Percentiles rank a stretch among this genome's conserved stretches.
phyloP scores from a whole-genome alignment of 768 basidiomycete species.

The Termitomyces bulborhizus region DNA sequence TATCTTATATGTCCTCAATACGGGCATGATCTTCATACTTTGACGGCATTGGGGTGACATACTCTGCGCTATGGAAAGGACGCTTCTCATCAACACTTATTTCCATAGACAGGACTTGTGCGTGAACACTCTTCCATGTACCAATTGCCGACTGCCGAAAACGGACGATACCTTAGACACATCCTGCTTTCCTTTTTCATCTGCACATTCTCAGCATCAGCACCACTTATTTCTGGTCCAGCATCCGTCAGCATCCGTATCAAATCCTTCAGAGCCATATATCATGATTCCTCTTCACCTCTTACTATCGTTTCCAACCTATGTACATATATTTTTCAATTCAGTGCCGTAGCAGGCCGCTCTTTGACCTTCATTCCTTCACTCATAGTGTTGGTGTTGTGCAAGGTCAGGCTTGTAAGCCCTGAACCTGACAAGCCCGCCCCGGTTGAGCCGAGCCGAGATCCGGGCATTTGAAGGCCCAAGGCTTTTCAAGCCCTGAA shows the following conservation, averaged over 20 bases:
- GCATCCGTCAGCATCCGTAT: conserved; percentile 14
- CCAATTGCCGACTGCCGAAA: background rate
- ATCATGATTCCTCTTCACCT: conserved; percentile 5
- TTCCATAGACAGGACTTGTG: conserved; percentile 8
- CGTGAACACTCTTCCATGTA: conserved; percentile 2
- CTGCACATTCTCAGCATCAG: conserved; percentile 15
- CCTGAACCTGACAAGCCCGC: too few relatives aligned
- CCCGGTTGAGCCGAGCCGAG: too few relatives aligned
- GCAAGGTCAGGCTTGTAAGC: too few relatives aligned
- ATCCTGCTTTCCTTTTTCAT: conserved; percentile 4
- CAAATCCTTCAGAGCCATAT: conserved; percentile 6
- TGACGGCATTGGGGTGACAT: background rate
- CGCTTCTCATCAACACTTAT: background rate
- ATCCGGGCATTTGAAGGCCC: too few relatives aligned
- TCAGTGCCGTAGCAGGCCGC: conserved; percentile 4
- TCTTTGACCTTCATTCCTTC: conserved; percentile 1
- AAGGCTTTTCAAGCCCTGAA: too few relatives aligned
- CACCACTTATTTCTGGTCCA: conserved; percentile 10
- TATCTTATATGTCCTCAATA: conserved; percentile 11
- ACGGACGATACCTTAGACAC: background rate
- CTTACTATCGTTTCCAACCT: conserved; percentile 11
- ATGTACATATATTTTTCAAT: conserved; percentile 9
- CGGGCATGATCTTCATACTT: conserved; percentile 3
- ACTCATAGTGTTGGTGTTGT: background rate
- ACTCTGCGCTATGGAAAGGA: background rate